Base-by-base conservation (phyloP, 108 stramenopile genomes). In the Cyclotella atomus region DNA sequence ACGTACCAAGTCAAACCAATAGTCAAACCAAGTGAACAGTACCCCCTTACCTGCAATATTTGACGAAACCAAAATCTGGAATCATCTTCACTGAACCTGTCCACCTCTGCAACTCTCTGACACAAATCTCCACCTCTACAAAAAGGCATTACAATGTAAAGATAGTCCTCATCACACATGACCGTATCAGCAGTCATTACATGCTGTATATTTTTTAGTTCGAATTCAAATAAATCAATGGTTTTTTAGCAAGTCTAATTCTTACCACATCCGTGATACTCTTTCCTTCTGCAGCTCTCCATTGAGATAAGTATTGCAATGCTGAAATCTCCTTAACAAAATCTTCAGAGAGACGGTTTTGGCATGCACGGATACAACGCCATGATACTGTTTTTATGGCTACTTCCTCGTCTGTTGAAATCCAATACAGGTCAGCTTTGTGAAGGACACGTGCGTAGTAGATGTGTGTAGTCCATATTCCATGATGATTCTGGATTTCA, bases 11-110 rank as follows among this genome's bases (percentile, higher is more conserved):
- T 41, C 12, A 7, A 41, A 9, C 12, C 38, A 41, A 41, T n/a
- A 41, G 38, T 12, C 38, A 9, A 7, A 9, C 38, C 12, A 41
- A 9, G 38, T 41, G 38, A 41, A n/a, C n/a, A n/a, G n/a, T n/a
- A n/a, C n/a, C n/a, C n/a, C n/a, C 86, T 59, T 41, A 91, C 90
- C 62, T 84, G 75, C 6, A 93, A 68, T 68, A 93, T 89, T 75
- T 93, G 92, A 29, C 46, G 64, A 59, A 93, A 89, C 86, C 86
- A 93, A 59, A 79, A 89, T 61, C 88, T 70, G 10, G 89, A 83
- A 69, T 76, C 75, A 16, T 85, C 83, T 64, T 93, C 92, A 19
- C 85, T 79, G 43, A 92, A 88, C 45, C 87, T 76, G 71, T 64
- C 45, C 7, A 6, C 3, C 23, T 64, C 20, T n/a, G 70, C 70